Conservation (phyloP, 2,329 filamentous ascomycete genomes). For the Beauveria sp. region DNA sequence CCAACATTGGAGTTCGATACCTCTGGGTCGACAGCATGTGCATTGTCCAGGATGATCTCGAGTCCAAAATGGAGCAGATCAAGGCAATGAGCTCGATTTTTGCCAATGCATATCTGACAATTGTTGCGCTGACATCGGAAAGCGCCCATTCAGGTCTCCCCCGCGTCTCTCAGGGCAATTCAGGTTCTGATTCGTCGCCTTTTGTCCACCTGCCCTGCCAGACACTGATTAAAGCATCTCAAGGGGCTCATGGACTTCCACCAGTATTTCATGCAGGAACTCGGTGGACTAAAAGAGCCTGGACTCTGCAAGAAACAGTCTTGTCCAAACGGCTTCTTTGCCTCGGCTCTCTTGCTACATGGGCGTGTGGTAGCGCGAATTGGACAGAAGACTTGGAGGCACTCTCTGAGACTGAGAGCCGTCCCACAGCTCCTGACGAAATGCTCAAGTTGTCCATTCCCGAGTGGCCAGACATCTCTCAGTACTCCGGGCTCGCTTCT, state of each 20-base stretch:
- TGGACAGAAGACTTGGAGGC: slow-evolving; percentile 10
- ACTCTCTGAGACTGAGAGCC: background rate
- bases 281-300: slow-evolving; percentile 5
- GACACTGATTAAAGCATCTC: background rate
- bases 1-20: slow-evolving; percentile 9
- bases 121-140: slow-evolving; percentile 4
- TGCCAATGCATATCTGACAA: slow-evolving; percentile 9
- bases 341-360: slow-evolving; percentile 1
- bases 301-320: slow-evolving; percentile 11
- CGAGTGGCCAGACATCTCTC: slow-evolving; percentile 1
- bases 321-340: slow-evolving; percentile 9
- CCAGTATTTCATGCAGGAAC: background rate
- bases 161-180: background rate
- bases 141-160: background rate
- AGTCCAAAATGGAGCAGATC: slow-evolving; percentile 9
- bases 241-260: background rate
- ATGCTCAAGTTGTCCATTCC: background rate
- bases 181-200: background rate
- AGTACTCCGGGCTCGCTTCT: slow-evolving; percentile 1
- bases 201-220: slow-evolving; percentile 3
- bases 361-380: slow-evolving; percentile 8
- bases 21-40: slow-evolving; percentile 14
- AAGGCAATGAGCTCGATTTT: slow-evolving; percentile 8
- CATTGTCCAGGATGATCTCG: slow-evolving; percentile 8
- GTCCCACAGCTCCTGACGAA: background rate